Conservation (phyloP, 2,329 filamentous ascomycete species). For the Hymenoscyphus fraxineus region DNA sequence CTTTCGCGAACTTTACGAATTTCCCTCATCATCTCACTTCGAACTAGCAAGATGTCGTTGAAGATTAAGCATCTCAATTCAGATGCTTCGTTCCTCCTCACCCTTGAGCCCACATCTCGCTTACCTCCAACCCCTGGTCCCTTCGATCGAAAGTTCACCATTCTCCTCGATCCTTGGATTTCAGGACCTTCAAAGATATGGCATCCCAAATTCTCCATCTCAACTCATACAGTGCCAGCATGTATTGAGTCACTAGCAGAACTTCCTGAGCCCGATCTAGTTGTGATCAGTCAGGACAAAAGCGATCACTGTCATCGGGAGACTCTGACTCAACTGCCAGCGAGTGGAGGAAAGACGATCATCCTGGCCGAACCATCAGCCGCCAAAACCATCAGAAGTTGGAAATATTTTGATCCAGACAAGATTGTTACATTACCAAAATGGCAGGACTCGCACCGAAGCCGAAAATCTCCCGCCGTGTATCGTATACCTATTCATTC, state of each 20-base stretch:
- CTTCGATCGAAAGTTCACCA: constrained; percentile 53
- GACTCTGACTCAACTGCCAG: constrained; percentile 61
- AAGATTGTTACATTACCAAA: constrained; percentile 44
- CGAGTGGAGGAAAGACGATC: constrained; percentile 49
- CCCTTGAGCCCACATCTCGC: constrained; percentile 43
- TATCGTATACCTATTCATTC: constrained; percentile 51
- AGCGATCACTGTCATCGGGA: constrained; percentile 68
- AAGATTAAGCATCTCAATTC: constrained; percentile 61
- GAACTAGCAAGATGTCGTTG: constrained; percentile 51
- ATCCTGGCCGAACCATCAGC: constrained; percentile 64
- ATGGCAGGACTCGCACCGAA: constrained; percentile 42
- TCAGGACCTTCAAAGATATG: constrained; percentile 56
- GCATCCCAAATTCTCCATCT: constrained; percentile 57
- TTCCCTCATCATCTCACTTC: constrained; percentile 3
- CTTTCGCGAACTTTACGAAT: not conserved
- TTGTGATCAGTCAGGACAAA: constrained; percentile 58
- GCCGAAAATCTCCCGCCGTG: constrained; percentile 28
- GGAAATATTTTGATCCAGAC: constrained; percentile 62
- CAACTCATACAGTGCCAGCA: constrained; percentile 51
- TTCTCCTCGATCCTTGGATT: constrained; percentile 72
- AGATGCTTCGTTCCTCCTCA: constrained; percentile 62
- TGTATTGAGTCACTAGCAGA: constrained; percentile 55
- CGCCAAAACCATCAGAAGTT: constrained; percentile 61
- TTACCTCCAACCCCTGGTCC: constrained; percentile 34
- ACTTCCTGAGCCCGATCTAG: constrained; percentile 51